Base-by-base conservation (phyloP, 257 asterid genomes). In the Leonotis leonurus region DNA sequence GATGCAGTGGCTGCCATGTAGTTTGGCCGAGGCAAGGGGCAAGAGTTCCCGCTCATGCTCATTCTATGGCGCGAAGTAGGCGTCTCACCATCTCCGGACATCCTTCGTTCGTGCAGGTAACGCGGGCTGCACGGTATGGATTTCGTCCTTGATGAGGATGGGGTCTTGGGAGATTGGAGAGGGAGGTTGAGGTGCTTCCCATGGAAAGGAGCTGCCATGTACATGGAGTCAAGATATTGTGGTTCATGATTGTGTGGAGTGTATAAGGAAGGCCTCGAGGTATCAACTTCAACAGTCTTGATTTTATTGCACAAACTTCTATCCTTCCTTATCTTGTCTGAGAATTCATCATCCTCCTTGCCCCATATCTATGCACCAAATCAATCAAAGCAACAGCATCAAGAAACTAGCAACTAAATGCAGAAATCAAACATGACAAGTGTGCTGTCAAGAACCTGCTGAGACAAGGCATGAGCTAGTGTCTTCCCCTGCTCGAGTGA, bases 1-100 rank as follows among this genome's bases (percentile, higher is more conserved):
- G 96, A 87, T 51, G 78, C 90, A 10, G 96, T 90, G 41, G 89
- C 77, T 0, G 84, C 85, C 97, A 90, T 87, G 39, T 87, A 90
- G 60, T 70, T 82, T 1, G 95, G 97, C 48, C 46, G 60, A 29
- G 78, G 43, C 53, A 53, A 52, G 1, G 71, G 59, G 65, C 50
- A 64, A 13, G 77, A 68, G 13, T 75, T 80, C n/a, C 66, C 72
- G 5, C 81, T 45, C 41, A 37, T 43, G 30, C 76, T 77, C 67
- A 29, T 59, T 54, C 78, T 56, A 56, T 65, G 78, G 35, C 74
- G 78, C 10, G 67, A 46, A 25, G 74, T 78, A 16, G 84, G 84
- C 8, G 81, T 73, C 69, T 77, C 78, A 9, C 84, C 62, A 46
- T 75, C 24, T 63, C 20, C 33, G 10, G 17, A 40, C 46, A 1